Evolutionary conservation across 2,329 filamentous ascomycete genomes (phyloP), one percentile per base, ranked within the genome.

Genomic region (Geosmithia morbida): DNA sequence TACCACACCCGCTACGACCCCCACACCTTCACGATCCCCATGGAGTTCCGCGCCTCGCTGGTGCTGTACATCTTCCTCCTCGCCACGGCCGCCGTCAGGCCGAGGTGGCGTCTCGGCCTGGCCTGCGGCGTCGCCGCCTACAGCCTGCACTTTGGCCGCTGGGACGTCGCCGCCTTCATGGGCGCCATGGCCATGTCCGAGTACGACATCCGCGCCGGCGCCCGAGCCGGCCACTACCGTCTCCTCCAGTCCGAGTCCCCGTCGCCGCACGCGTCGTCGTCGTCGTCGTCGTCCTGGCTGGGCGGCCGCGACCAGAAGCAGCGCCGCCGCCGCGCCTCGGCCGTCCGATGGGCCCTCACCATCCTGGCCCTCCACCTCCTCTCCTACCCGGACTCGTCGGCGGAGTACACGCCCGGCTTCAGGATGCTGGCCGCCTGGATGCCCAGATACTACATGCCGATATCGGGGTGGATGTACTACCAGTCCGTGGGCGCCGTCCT

Each of bases 41-140:
- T 66, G 59, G 65, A 67, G 44, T 55, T 67, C 3, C 61, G 65
- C 2, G 64, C 65, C 1, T 66, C 63, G 1, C 66, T 67, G 59
- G 50, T 66, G 29, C 48, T 67, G 33, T 67, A 67, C 55, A 50
- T 66, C 13, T 65, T 66, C 52, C 56, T 67, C 2, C 56, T 67
- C 0, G 65, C 58, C 0, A 67, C 65, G 1, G 61, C 64, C 2
- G 59, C 58, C 0, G 49, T 67, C n/a, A 61, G 59, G 44, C 55
- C 60, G 0, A 59, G 52, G 20, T 66, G 61, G 61, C 56, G 65
- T 2, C 51, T 61, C 1, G 52, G 53, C 19, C 49, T 63, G 11
- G 64, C 56, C 0, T 56, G 50, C 0, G 50, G 57, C 5, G 50
- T 66, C 2, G 57, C 62, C 1, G 55, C 54, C 0, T 66, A 66